These are phyloP conservation scores for Aspergillus flavus DNA, from an alignment of 2,329 filamentous ascomycete genomes.

Conservation along the genomic window DNA sequence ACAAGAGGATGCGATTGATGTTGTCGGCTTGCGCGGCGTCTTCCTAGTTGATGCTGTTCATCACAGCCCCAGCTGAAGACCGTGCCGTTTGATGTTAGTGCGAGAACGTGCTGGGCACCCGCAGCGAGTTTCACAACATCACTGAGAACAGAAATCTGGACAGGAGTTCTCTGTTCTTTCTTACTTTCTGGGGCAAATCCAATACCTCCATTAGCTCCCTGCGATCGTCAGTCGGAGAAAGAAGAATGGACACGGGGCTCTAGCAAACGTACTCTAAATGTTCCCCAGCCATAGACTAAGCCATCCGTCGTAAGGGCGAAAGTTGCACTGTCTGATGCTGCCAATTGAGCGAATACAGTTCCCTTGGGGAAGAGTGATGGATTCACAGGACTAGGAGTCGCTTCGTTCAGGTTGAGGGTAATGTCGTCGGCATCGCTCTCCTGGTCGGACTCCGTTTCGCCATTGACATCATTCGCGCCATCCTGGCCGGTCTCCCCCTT, in stretches of 20 bases:
- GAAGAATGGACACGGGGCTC: too few species aligned
- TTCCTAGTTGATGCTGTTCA: conserved; percentile 70
- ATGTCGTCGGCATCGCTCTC: conserved; percentile 58
- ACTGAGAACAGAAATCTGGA: conserved; percentile 57
- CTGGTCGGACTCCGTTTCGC: conserved; percentile 28
- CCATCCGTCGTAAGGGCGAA: conserved; percentile 77
- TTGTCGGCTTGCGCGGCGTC: conserved; percentile 56
- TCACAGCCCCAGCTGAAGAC: conserved; percentile 73
- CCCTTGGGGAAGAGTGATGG: conserved; percentile 57
- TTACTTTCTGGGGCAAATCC: conserved; percentile 53
- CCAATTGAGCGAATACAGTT: conserved; percentile 67
- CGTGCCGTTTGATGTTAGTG: conserved; percentile 65
- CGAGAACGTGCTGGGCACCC: conserved; percentile 72
- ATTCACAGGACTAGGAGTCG: conserved; percentile 65
- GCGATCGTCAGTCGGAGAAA: conserved; percentile 19
- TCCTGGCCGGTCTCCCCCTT: conserved; percentile 47
- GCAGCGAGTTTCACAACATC: conserved; percentile 66
- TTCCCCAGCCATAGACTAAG: conserved; percentile 80
- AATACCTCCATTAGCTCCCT: conserved; percentile 60
- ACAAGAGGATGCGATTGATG: conserved; percentile 52
- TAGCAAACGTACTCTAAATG: conserved; percentile 64
- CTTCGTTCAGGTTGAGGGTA: conserved; percentile 69
- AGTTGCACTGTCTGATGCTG: conserved; percentile 72
- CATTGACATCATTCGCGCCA: too few species aligned
- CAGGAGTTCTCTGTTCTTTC: conserved; percentile 41